A percentile compares a stretch with the other conserved stretches of the same genome.
phyloP scores from a whole-genome alignment of 2,329 filamentous ascomycete species.

The Didymella glomerata region DNA sequence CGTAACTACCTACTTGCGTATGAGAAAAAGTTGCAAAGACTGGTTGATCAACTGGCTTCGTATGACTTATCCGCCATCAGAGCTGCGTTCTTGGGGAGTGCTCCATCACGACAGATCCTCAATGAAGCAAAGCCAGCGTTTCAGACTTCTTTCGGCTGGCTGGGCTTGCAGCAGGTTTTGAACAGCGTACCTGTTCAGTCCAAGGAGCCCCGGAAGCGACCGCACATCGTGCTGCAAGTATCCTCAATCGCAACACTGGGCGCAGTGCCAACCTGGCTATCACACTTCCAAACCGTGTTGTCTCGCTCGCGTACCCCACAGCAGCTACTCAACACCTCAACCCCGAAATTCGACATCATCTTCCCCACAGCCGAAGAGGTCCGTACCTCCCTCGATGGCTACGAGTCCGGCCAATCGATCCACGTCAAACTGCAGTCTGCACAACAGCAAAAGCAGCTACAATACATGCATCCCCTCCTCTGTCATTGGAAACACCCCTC shows the following conservation, averaged over 20 bases:
- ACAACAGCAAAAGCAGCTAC: conserved; percentile 76
- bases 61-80: conserved; percentile 76
- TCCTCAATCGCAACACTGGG: conserved; percentile 86
- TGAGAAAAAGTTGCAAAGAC: conserved; percentile 62
- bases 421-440: conserved; percentile 78
- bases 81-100: conserved; percentile 78
- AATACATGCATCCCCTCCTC: conserved; percentile 74
- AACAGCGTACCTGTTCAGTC: conserved; percentile 54
- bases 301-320: conserved; percentile 15
- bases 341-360: conserved; percentile 71
- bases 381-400: conserved; percentile 77
- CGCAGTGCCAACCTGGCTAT: conserved; percentile 74
- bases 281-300: conserved; percentile 58
- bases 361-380: conserved; percentile 86
- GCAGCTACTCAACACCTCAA: background rate
- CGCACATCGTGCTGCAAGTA: conserved; percentile 67
- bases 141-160: conserved; percentile 79
- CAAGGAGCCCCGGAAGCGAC: conserved; percentile 32
- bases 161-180: conserved; percentile 69
- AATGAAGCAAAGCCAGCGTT: conserved; percentile 52
- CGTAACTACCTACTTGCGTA: conserved; percentile 77
- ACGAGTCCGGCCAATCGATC: conserved; percentile 78
- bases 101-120: conserved; percentile 72
- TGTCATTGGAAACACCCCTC: conserved; percentile 72
- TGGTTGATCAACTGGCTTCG: conserved; percentile 65